Conservation (phyloP, 768 basidiomycete species). For the Boletus edulis region DNA sequence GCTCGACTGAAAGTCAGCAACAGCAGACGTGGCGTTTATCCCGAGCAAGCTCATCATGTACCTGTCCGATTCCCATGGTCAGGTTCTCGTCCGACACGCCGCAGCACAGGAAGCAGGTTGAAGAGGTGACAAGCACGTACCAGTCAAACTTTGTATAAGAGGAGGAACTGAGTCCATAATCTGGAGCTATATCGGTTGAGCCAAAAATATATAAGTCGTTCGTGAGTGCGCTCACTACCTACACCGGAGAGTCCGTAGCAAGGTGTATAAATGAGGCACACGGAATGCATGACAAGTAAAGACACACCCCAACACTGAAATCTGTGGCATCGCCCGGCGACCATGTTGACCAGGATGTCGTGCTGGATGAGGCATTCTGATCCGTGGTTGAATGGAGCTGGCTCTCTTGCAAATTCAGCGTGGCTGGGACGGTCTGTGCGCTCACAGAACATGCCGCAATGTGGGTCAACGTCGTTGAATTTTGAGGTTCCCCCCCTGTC, state of each 20-base stretch:
- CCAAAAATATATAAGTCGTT: no score
- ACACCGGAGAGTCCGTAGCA: background rate
- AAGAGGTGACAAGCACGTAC: background rate
- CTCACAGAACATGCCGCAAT: background rate
- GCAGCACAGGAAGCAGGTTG: background rate
- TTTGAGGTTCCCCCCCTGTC: background rate
- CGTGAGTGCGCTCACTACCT: background rate
- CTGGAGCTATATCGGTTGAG: fast-evolving
- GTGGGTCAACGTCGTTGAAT: background rate
- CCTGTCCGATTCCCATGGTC: background rate
- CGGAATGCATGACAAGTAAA: background rate
- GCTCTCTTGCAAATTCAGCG: background rate
- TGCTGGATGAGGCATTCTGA: background rate
- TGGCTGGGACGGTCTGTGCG: background rate
- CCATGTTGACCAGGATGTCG: background rate
- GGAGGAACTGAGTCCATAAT: fast-evolving
- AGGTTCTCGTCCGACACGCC: background rate
- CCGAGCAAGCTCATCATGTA: background rate
- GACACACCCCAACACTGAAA: background rate
- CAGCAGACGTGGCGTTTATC: background rate
- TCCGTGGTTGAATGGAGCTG: background rate
- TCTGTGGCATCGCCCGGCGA: background rate
- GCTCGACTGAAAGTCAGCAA: background rate
- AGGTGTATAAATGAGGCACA: background rate
- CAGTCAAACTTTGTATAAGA: background rate